Evolutionary conservation across 495 filamentous ascomycete genomes (phyloP).

Genomic region (Ramalina intermedia): DNA sequence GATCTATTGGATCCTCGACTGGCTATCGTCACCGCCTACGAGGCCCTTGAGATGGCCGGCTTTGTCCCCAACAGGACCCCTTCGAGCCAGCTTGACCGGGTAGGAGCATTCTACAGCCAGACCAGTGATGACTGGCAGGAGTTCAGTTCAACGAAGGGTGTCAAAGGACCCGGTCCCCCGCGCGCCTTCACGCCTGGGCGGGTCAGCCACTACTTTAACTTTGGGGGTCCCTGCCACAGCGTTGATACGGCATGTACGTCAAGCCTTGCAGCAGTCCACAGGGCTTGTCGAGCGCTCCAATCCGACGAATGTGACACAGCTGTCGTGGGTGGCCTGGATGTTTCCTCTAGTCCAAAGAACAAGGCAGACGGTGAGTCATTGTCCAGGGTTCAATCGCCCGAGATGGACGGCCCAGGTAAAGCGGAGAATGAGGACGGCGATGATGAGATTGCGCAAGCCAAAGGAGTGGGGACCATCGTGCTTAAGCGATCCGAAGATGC

Average conservation of each 20-base stretch:
- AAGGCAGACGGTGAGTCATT: constrained; percentile 39
- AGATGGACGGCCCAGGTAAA: too few relatives aligned
- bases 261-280: constrained; percentile 50
- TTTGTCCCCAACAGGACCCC: constrained; percentile 69
- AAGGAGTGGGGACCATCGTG: constrained; percentile 23
- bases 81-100: constrained; percentile 62
- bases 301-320: constrained; percentile 69
- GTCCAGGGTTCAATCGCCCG: too few relatives aligned
- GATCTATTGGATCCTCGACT: constrained; percentile 23
- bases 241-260: constrained; percentile 69
- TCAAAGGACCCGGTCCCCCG: constrained; percentile 24
- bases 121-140: constrained; percentile 86
- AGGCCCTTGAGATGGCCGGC: constrained; percentile 67
- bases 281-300: constrained; percentile 63
- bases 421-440: too few relatives aligned
- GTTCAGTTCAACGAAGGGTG: constrained; percentile 15
- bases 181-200: constrained; percentile 3
- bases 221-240: constrained; percentile 53
- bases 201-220: constrained; percentile 47
- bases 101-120: constrained; percentile 83
- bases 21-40: constrained; percentile 57
- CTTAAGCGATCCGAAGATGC: constrained; percentile 33
- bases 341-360: constrained; percentile 67
- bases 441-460: too few relatives aligned
- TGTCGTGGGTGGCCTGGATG: constrained; percentile 64